Evolutionary conservation across 1,284 basidiomycete genomes (phyloP).

Genomic region (Heterobasidion parviporum): DNA sequence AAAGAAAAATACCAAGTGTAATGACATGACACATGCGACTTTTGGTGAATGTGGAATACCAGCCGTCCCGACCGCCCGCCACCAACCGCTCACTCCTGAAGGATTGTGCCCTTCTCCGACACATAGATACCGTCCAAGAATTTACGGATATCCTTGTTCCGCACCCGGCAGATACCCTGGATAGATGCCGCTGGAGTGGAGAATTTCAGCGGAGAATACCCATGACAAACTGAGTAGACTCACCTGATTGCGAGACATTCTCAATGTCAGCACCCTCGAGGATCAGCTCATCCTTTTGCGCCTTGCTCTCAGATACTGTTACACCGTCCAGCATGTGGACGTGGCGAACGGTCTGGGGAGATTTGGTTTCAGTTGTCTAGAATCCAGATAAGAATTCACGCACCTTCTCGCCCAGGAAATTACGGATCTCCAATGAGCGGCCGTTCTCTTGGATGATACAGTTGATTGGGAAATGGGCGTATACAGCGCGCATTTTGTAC

Average conservation of each 20-base stretch:
- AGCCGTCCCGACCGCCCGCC: conserved; percentile 6
- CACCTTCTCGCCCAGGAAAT: conserved; percentile 96
- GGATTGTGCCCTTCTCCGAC: conserved; percentile 71
- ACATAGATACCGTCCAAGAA: conserved; percentile 92
- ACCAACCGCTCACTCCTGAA: conserved; percentile 26
- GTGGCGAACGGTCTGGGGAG: conserved; percentile 74
- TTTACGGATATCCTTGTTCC: conserved; percentile 98
- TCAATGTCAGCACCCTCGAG: conserved; percentile 93
- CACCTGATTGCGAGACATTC: conserved; percentile 91
- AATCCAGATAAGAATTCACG: conserved; percentile 5
- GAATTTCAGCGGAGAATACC: neutral
- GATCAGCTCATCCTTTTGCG: conserved; percentile 94
- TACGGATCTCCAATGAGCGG: conserved; percentile 86
- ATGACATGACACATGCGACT: conserved; percentile 16
- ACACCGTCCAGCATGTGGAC: conserved; percentile 92
- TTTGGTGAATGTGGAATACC: conserved; percentile 9
- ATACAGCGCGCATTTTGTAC: conserved; percentile 99
- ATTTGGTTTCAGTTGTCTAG: neutral
- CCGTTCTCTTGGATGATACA: conserved; percentile 89
- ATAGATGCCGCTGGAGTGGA: conserved; percentile 77
- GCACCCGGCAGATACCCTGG: conserved; percentile 89
- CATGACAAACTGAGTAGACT: conserved; percentile 10
- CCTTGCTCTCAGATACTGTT: conserved; percentile 82
- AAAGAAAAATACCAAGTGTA: conserved; percentile 7
- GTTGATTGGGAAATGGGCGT: conserved; percentile 99